Evolutionary conservation across 805 yeast species (phyloP).

Genomic region (Tetrapisispora taiwanensis): DNA sequence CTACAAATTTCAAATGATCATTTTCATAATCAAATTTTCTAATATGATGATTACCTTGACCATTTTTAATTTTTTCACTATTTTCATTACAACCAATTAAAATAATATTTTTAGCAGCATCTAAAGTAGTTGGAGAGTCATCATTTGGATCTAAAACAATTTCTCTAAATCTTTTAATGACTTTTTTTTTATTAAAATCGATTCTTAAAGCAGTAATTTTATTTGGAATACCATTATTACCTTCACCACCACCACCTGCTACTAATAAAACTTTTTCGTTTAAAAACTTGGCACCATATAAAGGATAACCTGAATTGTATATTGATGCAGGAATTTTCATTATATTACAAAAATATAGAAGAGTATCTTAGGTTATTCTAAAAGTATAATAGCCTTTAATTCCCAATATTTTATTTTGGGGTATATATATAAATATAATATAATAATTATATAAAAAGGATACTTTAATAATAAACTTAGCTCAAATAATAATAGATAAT

Average conservation of each 20-base stretch:
- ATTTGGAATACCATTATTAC: constrained; percentile 80
- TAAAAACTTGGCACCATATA: constrained; percentile 68
- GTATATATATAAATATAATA: too few relatives aligned
- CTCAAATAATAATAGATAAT: too few relatives aligned
- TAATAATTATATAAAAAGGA: too few relatives aligned
- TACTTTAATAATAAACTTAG: too few relatives aligned
- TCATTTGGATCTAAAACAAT: constrained; percentile 50
- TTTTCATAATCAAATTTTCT: constrained; percentile 54
- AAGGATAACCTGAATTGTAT: constrained; percentile 54
- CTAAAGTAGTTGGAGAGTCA: constrained; percentile 84
- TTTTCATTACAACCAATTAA: constrained; percentile 72
- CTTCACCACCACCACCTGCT: constrained; percentile 96
- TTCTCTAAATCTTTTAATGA: constrained; percentile 53
- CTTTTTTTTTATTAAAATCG: constrained; percentile 39
- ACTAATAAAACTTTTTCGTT: constrained; percentile 51
- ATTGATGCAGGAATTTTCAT: constrained; percentile 19
- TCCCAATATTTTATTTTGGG: too few relatives aligned
- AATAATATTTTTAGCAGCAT: constrained; percentile 38
- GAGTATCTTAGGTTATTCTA: too few relatives aligned
- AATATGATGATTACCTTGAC: constrained; percentile 54
- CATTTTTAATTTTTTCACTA: constrained; percentile 45
- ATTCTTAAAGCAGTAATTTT: constrained; percentile 59
- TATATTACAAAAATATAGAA: constrained; percentile 2
- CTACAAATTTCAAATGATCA: constrained; percentile 51
- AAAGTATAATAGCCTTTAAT: too few relatives aligned